Base-by-base conservation (phyloP, 495 filamentous ascomycete genomes). In the Neurospora sp. region DNA sequence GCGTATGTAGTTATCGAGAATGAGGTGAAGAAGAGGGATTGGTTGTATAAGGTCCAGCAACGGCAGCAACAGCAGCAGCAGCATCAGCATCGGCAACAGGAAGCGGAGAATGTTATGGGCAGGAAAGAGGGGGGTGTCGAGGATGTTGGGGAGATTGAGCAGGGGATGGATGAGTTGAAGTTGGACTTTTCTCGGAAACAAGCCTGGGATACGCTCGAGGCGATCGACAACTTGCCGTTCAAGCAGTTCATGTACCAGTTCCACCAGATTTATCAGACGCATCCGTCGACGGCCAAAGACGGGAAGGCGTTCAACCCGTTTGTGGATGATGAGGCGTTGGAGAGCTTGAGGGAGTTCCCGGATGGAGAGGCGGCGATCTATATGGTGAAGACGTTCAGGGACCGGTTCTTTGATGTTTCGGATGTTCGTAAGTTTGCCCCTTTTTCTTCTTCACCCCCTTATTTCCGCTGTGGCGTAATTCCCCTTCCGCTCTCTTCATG, bases 201-300 rank as follows among this genome's bases (percentile, higher is more conserved):
- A 35, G 53, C 53, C 5, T 61, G 53, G 53, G 53, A 61, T 9
- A 16, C 14, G 2, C 53, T 61, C 27, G 53, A 61, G 2, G 53
- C 53, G 69, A 78, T 88, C 38, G 85, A 88, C 59, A 85, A 87
- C 72, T 76, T 85, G 75, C 85, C 85, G 4, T 88, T 87, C 73
- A 81, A 81, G 70, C 84, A 86, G 80, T 85, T 85, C 71, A 84
- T 82, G 12, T 84, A 84, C 69, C 83, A 86, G 73, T 88, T 88
- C 72, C 86, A 88, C 75, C 83, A 86, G 73, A 82, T 87, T 61
- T 88, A 87, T 72, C 83, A 84, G 79, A 84, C 85, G 18, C 83
- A 85, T 68, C 53, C 22, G 53, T 80, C 77, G 69, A 76, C 83
- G 40, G 85, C 87, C 68, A 80, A 79, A 0, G 79, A 77, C 22